Evolutionary conservation across 1,284 basidiomycete species (phyloP).

Genomic region (Puccinia brachypodii): DNA sequence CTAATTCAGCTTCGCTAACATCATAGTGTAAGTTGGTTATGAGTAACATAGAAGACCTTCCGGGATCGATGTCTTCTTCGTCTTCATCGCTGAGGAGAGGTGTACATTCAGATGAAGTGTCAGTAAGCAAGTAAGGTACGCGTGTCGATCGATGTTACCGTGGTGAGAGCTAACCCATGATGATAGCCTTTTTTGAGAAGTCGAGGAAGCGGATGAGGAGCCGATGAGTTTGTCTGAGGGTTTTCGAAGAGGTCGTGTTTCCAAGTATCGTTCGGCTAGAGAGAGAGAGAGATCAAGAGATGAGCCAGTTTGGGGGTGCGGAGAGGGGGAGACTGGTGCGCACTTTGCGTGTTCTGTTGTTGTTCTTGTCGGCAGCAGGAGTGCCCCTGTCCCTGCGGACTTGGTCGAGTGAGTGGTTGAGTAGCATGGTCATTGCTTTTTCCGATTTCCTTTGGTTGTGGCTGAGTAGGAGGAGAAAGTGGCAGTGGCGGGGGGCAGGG

Average conservation of each 20-base stretch:
- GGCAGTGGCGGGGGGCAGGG: no score
- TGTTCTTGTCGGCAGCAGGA: neutral
- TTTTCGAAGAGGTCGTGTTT: slow-evolving; percentile 43
- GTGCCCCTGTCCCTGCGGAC: neutral
- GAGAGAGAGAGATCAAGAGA: neutral
- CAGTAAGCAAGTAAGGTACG: neutral
- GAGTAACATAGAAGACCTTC: slow-evolving; percentile 21
- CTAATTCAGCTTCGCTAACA: slow-evolving; percentile 44
- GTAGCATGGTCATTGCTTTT: slow-evolving; percentile 4
- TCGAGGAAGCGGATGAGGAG: slow-evolving; percentile 6
- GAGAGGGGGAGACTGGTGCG: neutral
- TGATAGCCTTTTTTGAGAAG: neutral
- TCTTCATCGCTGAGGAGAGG: neutral
- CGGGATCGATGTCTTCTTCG: neutral
- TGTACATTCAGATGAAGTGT: neutral
- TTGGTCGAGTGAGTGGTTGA: slow-evolving; percentile 27
- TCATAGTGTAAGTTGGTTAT: slow-evolving; percentile 44
- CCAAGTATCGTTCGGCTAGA: slow-evolving; percentile 30
- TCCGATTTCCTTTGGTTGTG: neutral
- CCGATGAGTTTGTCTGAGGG: neutral
- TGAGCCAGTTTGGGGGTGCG: neutral
- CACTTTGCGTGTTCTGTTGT: neutral
- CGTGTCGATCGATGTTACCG: no score
- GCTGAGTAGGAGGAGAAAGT: neutral
- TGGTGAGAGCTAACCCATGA: neutral